Conservation (phyloP, 345 rosid species). For the Bruguiera parviflora region DNA sequence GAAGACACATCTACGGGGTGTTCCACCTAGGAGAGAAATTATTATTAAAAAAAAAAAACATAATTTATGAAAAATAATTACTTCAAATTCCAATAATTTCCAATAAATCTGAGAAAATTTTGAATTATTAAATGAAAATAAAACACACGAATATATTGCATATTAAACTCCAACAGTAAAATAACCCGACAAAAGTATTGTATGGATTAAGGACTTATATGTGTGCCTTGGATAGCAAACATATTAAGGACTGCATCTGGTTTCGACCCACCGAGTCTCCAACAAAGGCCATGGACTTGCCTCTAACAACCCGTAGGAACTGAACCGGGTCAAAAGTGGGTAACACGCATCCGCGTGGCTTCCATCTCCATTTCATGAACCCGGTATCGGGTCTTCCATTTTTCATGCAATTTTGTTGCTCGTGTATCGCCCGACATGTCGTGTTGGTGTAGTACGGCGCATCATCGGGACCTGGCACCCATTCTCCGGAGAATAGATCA, state of each 20-base stretch:
- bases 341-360: slow-evolving; percentile 64
- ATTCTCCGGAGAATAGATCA: slow-evolving; percentile 75
- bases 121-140: no score
- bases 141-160: no score
- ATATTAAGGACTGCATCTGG: slow-evolving; percentile 94
- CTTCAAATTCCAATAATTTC: no score
- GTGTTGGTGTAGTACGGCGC: slow-evolving; percentile 84
- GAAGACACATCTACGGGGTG: slow-evolving; percentile 64
- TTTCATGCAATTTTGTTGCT: slow-evolving; percentile 92
- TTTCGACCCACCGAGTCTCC: slow-evolving; percentile 90
- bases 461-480: slow-evolving; percentile 56
- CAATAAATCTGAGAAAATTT: no score
- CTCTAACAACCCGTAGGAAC: slow-evolving; percentile 67
- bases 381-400: slow-evolving; percentile 77
- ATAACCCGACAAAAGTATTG: no score
- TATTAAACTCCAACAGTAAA: no score
- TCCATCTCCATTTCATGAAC: slow-evolving; percentile 83
- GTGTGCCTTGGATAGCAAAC: slow-evolving; percentile 81
- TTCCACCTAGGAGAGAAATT: slow-evolving; percentile 50
- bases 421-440: slow-evolving; percentile 93
- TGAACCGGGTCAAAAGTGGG: slow-evolving; percentile 64
- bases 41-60: not conserved
- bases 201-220: not conserved
- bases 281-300: slow-evolving; percentile 76
- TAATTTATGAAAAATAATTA: no score